Evolutionary conservation across 192 early-diverging fungal genomes (phyloP).

Genomic region (Gorgonomyces haynaldii): DNA sequence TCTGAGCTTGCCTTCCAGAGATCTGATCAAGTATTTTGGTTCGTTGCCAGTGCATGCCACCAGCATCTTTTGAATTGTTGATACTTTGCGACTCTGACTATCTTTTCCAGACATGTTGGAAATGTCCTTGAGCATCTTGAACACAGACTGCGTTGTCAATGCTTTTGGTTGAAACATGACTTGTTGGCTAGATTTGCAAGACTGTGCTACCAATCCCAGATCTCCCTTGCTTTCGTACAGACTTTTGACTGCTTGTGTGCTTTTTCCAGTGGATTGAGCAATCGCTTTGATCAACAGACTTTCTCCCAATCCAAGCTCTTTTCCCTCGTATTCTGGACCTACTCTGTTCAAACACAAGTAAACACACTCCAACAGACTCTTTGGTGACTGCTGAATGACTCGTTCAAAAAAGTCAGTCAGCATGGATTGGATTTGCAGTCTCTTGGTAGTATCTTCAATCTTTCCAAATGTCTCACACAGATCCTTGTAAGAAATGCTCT

Average conservation of each 20-base stretch:
- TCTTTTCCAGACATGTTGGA: slow-evolving; percentile 58
- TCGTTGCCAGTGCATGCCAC: slow-evolving; percentile 66
- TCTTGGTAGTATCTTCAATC: slow-evolving; percentile 83
- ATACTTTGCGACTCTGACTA: slow-evolving; percentile 71
- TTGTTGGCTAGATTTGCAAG: slow-evolving; percentile 59
- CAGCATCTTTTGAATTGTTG: slow-evolving; percentile 64
- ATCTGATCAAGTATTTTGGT: slow-evolving; percentile 79
- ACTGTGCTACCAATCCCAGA: slow-evolving; percentile 77
- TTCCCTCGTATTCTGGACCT: slow-evolving; percentile 87
- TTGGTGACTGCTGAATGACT: slow-evolving; percentile 54
- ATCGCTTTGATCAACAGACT: slow-evolving; percentile 87
- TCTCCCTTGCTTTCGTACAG: slow-evolving; percentile 74
- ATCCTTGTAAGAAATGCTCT: slow-evolving; percentile 50
- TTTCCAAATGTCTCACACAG: slow-evolving; percentile 84
- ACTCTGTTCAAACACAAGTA: slow-evolving; percentile 90
- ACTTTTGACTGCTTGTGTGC: slow-evolving; percentile 60
- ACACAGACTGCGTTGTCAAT: slow-evolving; percentile 68
- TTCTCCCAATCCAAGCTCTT: slow-evolving; percentile 94
- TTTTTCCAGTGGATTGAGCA: slow-evolving; percentile 74
- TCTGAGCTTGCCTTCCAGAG: slow-evolving; percentile 84
- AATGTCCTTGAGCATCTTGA: slow-evolving; percentile 78
- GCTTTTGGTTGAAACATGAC: slow-evolving; percentile 74
- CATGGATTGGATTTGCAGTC: slow-evolving; percentile 59
- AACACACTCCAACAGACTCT: slow-evolving; percentile 58
- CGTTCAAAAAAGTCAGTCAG: slow-evolving; percentile 57